Base-by-base conservation (phyloP, 2,329 filamentous ascomycete genomes). In the Fusarium chaquense region DNA sequence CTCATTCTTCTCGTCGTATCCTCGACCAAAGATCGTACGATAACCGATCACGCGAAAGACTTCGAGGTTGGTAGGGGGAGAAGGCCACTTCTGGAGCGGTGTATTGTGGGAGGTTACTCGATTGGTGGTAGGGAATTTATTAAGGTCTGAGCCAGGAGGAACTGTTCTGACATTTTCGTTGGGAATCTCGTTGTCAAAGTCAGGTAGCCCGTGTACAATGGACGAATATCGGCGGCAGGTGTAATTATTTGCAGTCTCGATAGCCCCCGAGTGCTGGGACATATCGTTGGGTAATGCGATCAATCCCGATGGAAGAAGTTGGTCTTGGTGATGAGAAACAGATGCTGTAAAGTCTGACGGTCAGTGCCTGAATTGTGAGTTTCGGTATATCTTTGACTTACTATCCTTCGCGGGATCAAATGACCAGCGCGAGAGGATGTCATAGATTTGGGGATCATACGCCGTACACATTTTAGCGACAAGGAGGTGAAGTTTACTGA, bases 21-120 rank as follows among this genome's bases (percentile, higher is more conserved):
- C 33, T 4, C 11, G 32, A 16, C 51, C 33, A n/a, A 40, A 54
- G 0, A 35, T 40, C 6, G 32, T 30, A 11, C 35, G 47, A 30
- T 58, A 58, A 13, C 54, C 54, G 7, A 58, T 36, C 13, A 58
- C 30, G 13, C 28, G 22, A 22, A 41, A n/a, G 12, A 58, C 35
- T 16, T 41, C 26, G 15, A 46, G 28, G 13, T 20, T 45, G 24
- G 18, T 6, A 10, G 44, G 13, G 1, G n/a, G 4, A 20, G 28
- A 32, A 9, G 28, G 13, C 28, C 26, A 10, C 12, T 4, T 20
- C 18, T 9, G 44, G 28, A 4, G 4, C 5, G 12, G 4, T 46
- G 12, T 0, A 5, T 30, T 3, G 18, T 32, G 28, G 18, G 18
- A 15, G 9, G 16, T 20, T 30, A 9, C n/a, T 20, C 13, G 8